These are phyloP conservation scores for Psilocybe subaeruginosa DNA, from an alignment of 768 basidiomycete species.

Conservation along the genomic window DNA sequence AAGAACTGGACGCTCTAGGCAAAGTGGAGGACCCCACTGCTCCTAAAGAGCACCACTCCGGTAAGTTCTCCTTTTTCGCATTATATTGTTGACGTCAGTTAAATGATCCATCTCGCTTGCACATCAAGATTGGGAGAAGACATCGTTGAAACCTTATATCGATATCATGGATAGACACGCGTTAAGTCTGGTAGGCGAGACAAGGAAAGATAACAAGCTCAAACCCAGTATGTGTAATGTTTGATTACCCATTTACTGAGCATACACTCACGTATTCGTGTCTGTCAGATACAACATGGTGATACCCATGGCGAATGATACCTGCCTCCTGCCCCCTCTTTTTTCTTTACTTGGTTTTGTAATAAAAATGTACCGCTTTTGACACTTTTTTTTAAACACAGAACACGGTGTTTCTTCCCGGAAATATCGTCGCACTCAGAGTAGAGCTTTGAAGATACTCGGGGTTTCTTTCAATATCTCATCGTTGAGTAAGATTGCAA, in stretches of 20 bases:
- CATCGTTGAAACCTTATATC: slow-evolving; percentile 87
- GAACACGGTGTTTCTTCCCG: too few relatives aligned
- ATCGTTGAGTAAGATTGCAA: too few relatives aligned
- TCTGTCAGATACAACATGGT: slow-evolving; percentile 25
- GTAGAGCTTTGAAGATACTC: too few relatives aligned
- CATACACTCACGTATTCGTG: neutral
- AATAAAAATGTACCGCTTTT: too few relatives aligned
- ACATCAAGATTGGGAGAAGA: slow-evolving; percentile 75
- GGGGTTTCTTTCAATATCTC: too few relatives aligned
- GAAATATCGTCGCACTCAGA: too few relatives aligned
- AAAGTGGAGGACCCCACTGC: slow-evolving; percentile 16
- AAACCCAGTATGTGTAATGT: slow-evolving; percentile 31
- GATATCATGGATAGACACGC: slow-evolving; percentile 86
- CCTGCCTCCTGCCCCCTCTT: neutral
- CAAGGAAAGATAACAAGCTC: slow-evolving; percentile 47
- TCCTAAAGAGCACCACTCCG: slow-evolving; percentile 51
- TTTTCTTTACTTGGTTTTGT: neutral
- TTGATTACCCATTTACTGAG: neutral
- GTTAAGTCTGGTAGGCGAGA: slow-evolving; percentile 56
- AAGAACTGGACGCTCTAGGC: slow-evolving; percentile 65
- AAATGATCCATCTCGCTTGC: slow-evolving; percentile 3
- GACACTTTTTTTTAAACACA: too few relatives aligned
- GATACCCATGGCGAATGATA: neutral
- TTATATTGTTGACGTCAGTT: neutral
- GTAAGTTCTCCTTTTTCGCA: slow-evolving; percentile 28